phyloP scores from a whole-genome alignment of 768 basidiomycete species.

The Lactarius akahatsu region DNA sequence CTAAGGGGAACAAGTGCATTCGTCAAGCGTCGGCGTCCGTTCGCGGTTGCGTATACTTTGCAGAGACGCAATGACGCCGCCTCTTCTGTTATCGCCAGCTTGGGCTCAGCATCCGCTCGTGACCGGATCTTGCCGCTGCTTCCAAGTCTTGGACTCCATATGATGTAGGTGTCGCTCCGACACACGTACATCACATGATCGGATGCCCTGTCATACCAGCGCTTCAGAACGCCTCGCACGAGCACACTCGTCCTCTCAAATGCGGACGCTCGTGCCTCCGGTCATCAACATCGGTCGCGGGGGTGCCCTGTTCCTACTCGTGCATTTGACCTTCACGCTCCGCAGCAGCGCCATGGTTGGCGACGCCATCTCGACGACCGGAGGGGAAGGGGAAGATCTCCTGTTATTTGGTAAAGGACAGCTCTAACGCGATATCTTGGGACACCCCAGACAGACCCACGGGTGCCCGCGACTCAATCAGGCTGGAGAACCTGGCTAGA shows the following conservation, averaged over 20 bases:
- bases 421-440: not conserved
- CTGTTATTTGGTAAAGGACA: not conserved
- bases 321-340: constrained; percentile 15
- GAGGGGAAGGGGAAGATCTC: not conserved
- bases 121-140: constrained; percentile 13
- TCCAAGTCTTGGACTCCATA: constrained; percentile 45
- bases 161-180: constrained; percentile 61
- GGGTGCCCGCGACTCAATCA: constrained; percentile 4
- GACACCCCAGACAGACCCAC: not conserved
- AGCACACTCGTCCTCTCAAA: constrained; percentile 13
- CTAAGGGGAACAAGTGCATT: constrained; percentile 48
- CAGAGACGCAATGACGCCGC: constrained; percentile 38
- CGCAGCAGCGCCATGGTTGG: not conserved
- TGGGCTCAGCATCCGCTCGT: not conserved
- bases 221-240: not conserved
- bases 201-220: constrained; percentile 11
- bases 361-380: constrained; percentile 16
- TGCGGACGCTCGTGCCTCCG: not conserved
- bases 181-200: constrained; percentile 35
- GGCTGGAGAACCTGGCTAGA: constrained; percentile 10
- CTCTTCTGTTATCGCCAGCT: constrained; percentile 29
- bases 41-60: constrained; percentile 44
- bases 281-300: constrained; percentile 4
- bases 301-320: constrained; percentile 17
- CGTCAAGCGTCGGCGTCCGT: constrained; percentile 69